Evolutionary conservation across 129 eudicot genomes (phyloP), one percentile per base, ranked within the genome.

Genomic region (Tagetes erecta): DNA sequence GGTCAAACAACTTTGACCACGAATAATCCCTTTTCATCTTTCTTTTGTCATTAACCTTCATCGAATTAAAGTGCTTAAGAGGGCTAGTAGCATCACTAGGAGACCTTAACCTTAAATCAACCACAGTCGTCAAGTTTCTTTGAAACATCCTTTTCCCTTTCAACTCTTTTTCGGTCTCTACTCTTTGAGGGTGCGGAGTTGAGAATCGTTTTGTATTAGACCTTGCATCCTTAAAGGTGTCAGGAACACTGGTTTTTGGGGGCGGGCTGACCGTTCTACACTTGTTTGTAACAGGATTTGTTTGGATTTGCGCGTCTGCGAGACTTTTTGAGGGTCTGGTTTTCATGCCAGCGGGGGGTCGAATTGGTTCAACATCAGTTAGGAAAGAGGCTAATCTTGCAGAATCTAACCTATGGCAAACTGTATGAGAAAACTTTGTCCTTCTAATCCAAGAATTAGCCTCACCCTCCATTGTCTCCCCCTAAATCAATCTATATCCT

Each of bases 361-460:
- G 82, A 49, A 75, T 72, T 0, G 84, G 81, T 9, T 82, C 80
- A 38, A 80, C 36, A 62, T 82, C 80, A n/a, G 85, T 58, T 20
- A 87, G 65, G 53, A 67, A 62, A 57, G 87, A 72, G 75, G 86
- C 84, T 78, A 84, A 83, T 59, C 84, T 81, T 45, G 88, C 78
- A 33, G 96, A 67, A 56, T 89, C 96, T 36, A 87, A 80, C 41
- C 96, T 84, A 80, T 92, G 96, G 46, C 86, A 92, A 71, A 92
- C 74, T 0, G 96, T 92, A 58, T 87, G 96, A 12, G 94, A 92
- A 46, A 85, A 92, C 51, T 92, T 92, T 5, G 98, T 80, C 77
- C 98, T 89, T 80, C 98, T 86, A 30, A 89, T 82, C 98, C 98
- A 92, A 69, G 96, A 92, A 85, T 69, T 76, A 83, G 84, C 82